Evolutionary conservation across 2,329 filamentous ascomycete species (phyloP).

Genomic region (Venturia oleaginea): DNA sequence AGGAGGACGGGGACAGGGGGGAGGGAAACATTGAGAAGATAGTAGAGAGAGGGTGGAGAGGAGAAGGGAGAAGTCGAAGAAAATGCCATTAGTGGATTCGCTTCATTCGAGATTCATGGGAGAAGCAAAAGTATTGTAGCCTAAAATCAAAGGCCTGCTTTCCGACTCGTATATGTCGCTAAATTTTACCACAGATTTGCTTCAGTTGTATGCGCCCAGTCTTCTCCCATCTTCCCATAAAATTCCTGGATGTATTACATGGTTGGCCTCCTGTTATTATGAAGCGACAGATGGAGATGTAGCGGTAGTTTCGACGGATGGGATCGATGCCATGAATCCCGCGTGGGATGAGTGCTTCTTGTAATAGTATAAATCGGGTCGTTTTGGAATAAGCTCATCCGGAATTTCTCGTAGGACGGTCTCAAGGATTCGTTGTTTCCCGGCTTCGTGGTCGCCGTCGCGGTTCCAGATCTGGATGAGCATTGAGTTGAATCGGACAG

Average conservation of each 20-base stretch:
- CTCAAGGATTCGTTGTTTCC: conserved; percentile 63
- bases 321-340: conserved; percentile 45
- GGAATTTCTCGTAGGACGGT: conserved; percentile 67
- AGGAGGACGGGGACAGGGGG: too few species aligned
- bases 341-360: conserved; percentile 85
- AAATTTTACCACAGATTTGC: neutral
- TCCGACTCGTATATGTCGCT: neutral
- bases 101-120: too few species aligned
- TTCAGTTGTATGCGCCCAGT: neutral
- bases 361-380: conserved; percentile 60
- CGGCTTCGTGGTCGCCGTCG: conserved; percentile 69
- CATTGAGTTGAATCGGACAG: conserved; percentile 80
- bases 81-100: too few species aligned
- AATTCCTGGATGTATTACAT: neutral
- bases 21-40: too few species aligned
- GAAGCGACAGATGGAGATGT: neutral
- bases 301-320: neutral
- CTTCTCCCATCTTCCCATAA: neutral
- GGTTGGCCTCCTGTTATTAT: neutral
- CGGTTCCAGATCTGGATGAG: conserved; percentile 92
- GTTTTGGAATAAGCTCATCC: conserved; percentile 61
- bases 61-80: too few species aligned
- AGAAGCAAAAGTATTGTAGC: neutral
- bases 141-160: neutral
- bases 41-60: too few species aligned